Evolutionary conservation across 2,329 filamentous ascomycete species (phyloP), one percentile per base, ranked within the genome.

Genomic region (Neurospora sp.): DNA sequence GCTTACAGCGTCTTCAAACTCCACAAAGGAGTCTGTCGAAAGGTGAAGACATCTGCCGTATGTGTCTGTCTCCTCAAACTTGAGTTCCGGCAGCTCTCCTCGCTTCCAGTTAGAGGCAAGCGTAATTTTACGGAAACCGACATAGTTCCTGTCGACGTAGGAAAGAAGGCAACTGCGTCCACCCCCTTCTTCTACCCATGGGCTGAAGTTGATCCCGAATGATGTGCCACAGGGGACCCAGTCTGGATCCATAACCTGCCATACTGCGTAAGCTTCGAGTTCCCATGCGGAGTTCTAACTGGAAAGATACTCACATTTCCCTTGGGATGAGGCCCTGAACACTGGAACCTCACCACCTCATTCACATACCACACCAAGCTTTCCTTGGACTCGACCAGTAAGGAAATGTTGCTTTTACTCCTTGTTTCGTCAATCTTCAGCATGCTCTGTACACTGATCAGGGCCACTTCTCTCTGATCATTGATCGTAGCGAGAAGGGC

Each of bases 201-300:
- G 85, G 38, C 85, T 84, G 84, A 85, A 89, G 73, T 79, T 83
- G 3, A 89, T 74, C 3, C 83, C 82, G 70, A 85, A 87, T 0
- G 83, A 82, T 4, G 84, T 86, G 6, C 80, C 81, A 38, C 77
- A 80, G 2, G 85, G 83, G 2, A 81, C 78, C 69, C 81, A 86
- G 68, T 88, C 84, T 0, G 84, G 82, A 69, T 88, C 84, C 23
- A 71, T 46, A 9, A 69, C 66, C 74, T 76, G 68, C 66, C 66
- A 13, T 66, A 38, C 69, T 72, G 39, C 6, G 23, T 36, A 5
- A 11, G 15, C 23, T 68, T 58, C 36, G 39, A 4, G 69, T 2
- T 36, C 13, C 23, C 15, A 17, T 36, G 46, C 8, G 38, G 11
- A 8, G 8, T 17, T 15, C 28, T 28, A 4, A 10, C n/a, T 28